A percentile compares a stretch with the other conserved stretches of the same genome.
Conservation (phyloP, 768 basidiomycete species). For the Boletales sp. region DNA sequence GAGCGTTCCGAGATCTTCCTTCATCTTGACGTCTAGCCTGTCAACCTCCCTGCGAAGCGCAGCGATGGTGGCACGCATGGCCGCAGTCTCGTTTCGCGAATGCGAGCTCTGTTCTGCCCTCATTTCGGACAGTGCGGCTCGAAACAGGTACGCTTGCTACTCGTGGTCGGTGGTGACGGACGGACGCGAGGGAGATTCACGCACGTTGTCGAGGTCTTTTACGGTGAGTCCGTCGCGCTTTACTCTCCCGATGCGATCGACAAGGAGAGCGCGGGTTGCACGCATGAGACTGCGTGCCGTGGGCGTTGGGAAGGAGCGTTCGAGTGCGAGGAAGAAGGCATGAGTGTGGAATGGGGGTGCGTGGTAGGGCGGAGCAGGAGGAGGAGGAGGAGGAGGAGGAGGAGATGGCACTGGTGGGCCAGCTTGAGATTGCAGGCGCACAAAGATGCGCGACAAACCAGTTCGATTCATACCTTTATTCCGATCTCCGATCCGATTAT, state of each 20-base stretch:
- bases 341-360: conserved; percentile 84
- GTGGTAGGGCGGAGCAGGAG: conserved; percentile 45
- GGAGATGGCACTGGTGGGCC: conserved; percentile 17
- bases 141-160: conserved; percentile 94
- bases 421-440: conserved; percentile 7
- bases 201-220: conserved; percentile 81
- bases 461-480: background rate
- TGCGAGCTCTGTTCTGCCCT: conserved; percentile 80
- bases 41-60: conserved; percentile 86
- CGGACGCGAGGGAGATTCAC: conserved; percentile 16
- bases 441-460: conserved; percentile 8
- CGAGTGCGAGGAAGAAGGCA: conserved; percentile 66
- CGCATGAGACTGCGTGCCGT: conserved; percentile 81
- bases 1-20: conserved; percentile 83
- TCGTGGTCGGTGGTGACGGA: background rate
- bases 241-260: conserved; percentile 71
- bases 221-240: conserved; percentile 64
- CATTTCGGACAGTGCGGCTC: conserved; percentile 88
- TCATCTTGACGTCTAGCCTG: conserved; percentile 81
- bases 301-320: conserved; percentile 68
- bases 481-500: conserved; percentile 19
- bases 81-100: conserved; percentile 78
- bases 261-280: conserved; percentile 74
- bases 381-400: conserved; percentile 7
- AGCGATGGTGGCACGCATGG: conserved; percentile 73